Evolutionary conservation across 2,329 filamentous ascomycete genomes (phyloP).

Genomic region (Ophiostoma quercus): DNA sequence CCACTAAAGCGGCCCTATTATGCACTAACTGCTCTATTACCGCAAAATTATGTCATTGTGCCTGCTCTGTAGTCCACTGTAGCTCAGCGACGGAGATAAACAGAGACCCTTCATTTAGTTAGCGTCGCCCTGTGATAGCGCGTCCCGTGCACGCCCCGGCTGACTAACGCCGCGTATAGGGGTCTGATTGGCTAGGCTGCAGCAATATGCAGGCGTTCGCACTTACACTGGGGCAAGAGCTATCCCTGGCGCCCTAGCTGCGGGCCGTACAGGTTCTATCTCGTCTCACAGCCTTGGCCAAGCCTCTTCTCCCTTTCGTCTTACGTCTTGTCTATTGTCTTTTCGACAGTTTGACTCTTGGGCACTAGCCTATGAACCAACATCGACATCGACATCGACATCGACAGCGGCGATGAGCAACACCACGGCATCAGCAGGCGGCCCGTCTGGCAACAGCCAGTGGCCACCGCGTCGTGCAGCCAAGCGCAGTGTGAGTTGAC

Average conservation of each 20-base stretch:
- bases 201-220: neutral
- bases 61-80: neutral
- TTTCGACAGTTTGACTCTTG: neutral
- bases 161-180: neutral
- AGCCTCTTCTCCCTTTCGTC: constrained; percentile 13
- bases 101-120: constrained; percentile 7
- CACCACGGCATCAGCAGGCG: constrained; percentile 19
- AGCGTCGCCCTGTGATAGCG: constrained; percentile 11
- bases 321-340: neutral
- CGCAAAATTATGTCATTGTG: neutral
- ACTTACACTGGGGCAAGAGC: constrained; percentile 5
- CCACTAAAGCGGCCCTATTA: too few relatives aligned
- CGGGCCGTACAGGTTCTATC: neutral
- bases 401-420: constrained; percentile 33
- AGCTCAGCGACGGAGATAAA: constrained; percentile 3
- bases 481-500: constrained; percentile 42
- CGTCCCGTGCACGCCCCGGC: neutral
- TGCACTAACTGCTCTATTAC: too few relatives aligned
- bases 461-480: constrained; percentile 44
- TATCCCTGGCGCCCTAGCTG: constrained; percentile 7
- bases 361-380: neutral
- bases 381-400: constrained; percentile 2
- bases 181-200: neutral
- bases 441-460: constrained; percentile 29
- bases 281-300: constrained; percentile 13